Evolutionary conservation across 345 rosid genomes (phyloP).

Genomic region (Luvunga scandens): DNA sequence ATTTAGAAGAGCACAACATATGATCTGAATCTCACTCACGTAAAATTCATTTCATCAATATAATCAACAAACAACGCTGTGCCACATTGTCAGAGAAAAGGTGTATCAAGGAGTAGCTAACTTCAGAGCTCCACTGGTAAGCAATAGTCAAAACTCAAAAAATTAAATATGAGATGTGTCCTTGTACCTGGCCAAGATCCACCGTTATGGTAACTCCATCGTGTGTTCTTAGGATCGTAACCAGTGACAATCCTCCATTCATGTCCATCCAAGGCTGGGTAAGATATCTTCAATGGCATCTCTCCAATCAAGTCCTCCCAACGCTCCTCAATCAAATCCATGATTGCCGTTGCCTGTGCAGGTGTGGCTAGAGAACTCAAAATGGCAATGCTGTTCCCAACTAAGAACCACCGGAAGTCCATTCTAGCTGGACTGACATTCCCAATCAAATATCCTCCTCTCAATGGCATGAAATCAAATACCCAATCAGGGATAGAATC

Average conservation of each 20-base stretch:
- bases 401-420: slow-evolving; percentile 50
- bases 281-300: slow-evolving; percentile 51
- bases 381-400: slow-evolving; percentile 48
- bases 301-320: slow-evolving; percentile 59
- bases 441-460: slow-evolving; percentile 46
- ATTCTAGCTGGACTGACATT: slow-evolving; percentile 49
- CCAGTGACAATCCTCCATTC: slow-evolving; percentile 55
- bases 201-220: slow-evolving; percentile 62
- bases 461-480: slow-evolving; percentile 52
- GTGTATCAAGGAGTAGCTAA: background rate
- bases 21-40: background rate
- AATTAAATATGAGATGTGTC: background rate
- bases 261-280: slow-evolving; percentile 54
- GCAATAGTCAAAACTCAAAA: background rate
- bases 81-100: background rate
- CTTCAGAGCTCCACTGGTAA: background rate
- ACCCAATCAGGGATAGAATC: slow-evolving; percentile 57
- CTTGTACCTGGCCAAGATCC: slow-evolving; percentile 56
- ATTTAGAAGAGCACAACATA: background rate
- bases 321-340: slow-evolving; percentile 45
- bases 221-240: slow-evolving; percentile 53
- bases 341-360: slow-evolving; percentile 39
- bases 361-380: slow-evolving; percentile 39
- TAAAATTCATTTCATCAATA: background rate
- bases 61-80: background rate